A percentile compares a stretch with the other conserved stretches of the same genome.
These are phyloP conservation scores for Xerocomus cyaneibrunnescens DNA, from an alignment of 1,284 basidiomycete genomes.

Conservation along the genomic window DNA sequence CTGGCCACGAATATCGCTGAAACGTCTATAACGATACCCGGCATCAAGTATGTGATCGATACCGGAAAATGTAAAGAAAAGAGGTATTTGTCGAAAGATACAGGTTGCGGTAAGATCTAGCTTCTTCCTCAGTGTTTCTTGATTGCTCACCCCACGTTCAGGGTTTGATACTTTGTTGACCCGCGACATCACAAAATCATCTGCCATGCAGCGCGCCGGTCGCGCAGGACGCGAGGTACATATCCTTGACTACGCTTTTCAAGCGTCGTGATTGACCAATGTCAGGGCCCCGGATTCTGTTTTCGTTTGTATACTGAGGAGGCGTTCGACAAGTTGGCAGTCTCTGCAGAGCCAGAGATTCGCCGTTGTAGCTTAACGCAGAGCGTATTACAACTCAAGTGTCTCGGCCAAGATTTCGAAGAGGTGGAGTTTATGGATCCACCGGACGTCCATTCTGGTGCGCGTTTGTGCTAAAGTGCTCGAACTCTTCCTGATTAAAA, in stretches of 20 bases:
- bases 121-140: not conserved
- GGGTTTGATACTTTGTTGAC: constrained; percentile 89
- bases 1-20: constrained; percentile 98
- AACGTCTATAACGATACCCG: constrained; percentile 96
- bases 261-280: constrained; percentile 4
- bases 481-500: not conserved
- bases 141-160: constrained; percentile 30
- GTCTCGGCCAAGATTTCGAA: constrained; percentile 76
- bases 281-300: constrained; percentile 75
- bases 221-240: constrained; percentile 87
- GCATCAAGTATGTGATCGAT: constrained; percentile 94
- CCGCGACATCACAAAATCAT: constrained; percentile 86
- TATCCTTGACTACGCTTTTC: constrained; percentile 2
- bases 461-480: constrained; percentile 27
- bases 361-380: constrained; percentile 81
- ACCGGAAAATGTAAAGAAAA: constrained; percentile 96
- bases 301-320: constrained; percentile 88
- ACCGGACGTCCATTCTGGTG: constrained; percentile 71
- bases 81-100: constrained; percentile 68
- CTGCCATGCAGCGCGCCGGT: constrained; percentile 84
- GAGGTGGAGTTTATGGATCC: constrained; percentile 83
- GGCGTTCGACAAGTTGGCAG: constrained; percentile 64
- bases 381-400: constrained; percentile 82
- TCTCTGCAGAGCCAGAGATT: constrained; percentile 84
- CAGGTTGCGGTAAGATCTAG: constrained; percentile 55